Evolutionary conservation across 176 grass and related monocot genomes (phyloP), one percentile per base, ranked within the genome.

Genomic region (Hordeum vulgare): DNA sequence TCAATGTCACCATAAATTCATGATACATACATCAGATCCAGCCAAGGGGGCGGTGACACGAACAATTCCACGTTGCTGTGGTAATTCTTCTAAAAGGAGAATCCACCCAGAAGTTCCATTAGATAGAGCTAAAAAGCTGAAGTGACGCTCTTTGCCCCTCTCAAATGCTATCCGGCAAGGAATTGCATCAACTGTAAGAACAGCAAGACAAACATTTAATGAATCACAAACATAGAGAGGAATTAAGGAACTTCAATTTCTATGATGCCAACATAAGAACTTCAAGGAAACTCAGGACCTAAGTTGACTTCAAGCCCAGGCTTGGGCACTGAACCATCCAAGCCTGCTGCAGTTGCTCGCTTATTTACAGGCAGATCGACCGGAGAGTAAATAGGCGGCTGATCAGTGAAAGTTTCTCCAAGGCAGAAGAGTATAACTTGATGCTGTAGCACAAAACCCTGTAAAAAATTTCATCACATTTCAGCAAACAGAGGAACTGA

Each of bases 101-200:
- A 99, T 88, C 97, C 97, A 99, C 20, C 97, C 97, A 67, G 84
- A 91, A 58, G 78, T 86, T 85, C 86, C 97, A 42, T 75, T 89
- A 35, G 86, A 92, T 75, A 96, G 34, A 42, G 89, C 89, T 85
- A 96, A 90, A 87, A 96, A 96, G 76, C 61, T 88, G 84, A 96
- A 94, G 69, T 96, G 80, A 5, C 93, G 97, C 78, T 99, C 97
- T 89, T 96, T 99, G 56, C 97, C 93, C 76, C 91, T 94, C 76
- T 99, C 97, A 90, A 99, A 99, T 57, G 97, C 97, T 92, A 99
- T 99, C 87, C 97, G 90, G 85, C 97, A 99, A 57, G 91, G 93
- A 61, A 99, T 75, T 2, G 91, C 88, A 61, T 92, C 87, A 49
- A 36, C 97, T 99, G 83, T 64, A 87, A 80, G 70, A 82, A 82